Evolutionary conservation across 345 rosid genomes (phyloP).

Genomic region (Hypericum androsaemum): DNA sequence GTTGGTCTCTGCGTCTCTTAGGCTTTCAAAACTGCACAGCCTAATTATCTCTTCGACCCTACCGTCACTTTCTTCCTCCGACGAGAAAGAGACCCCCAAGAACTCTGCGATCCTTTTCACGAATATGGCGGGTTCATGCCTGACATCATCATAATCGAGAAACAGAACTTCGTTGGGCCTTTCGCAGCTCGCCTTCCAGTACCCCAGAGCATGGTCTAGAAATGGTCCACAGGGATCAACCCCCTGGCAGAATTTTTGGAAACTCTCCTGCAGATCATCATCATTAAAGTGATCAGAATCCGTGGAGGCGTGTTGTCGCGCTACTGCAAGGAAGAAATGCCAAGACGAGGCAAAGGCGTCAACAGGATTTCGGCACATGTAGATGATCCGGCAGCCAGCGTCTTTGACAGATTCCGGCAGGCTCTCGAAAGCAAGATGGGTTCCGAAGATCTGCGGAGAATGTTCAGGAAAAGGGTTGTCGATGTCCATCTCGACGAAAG

Average conservation of each 20-base stretch:
- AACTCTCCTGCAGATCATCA: constrained; percentile 28
- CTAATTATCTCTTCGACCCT: constrained; percentile 11
- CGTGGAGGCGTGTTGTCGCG: constrained; percentile 9
- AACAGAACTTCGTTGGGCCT: constrained; percentile 36
- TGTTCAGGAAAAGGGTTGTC: constrained; percentile 32
- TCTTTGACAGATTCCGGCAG: constrained; percentile 21
- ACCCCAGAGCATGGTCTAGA: constrained; percentile 47
- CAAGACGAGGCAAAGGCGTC: constrained; percentile 44
- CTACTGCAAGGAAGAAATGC: constrained; percentile 26
- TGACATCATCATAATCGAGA: constrained; percentile 36
- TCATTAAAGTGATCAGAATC: too few relatives aligned
- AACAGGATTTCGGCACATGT: constrained; percentile 38
- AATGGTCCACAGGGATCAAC: constrained; percentile 39
- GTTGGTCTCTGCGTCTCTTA: constrained; percentile 39
- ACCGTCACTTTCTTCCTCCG: constrained; percentile 14
- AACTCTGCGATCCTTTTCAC: constrained; percentile 28
- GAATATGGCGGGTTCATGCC: constrained; percentile 20
- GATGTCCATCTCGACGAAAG: constrained; percentile 44
- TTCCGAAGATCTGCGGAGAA: constrained; percentile 39
- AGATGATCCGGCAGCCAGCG: constrained; percentile 27
- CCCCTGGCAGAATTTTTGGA: constrained; percentile 35
- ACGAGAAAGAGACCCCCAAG: constrained; percentile 12
- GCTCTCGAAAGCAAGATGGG: constrained; percentile 33
- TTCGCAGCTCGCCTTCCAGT: constrained; percentile 34
- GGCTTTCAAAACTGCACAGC: constrained; percentile 37